These are phyloP conservation scores for Lactarius deliciosus DNA, from an alignment of 768 basidiomycete species.

Conservation along the genomic window DNA sequence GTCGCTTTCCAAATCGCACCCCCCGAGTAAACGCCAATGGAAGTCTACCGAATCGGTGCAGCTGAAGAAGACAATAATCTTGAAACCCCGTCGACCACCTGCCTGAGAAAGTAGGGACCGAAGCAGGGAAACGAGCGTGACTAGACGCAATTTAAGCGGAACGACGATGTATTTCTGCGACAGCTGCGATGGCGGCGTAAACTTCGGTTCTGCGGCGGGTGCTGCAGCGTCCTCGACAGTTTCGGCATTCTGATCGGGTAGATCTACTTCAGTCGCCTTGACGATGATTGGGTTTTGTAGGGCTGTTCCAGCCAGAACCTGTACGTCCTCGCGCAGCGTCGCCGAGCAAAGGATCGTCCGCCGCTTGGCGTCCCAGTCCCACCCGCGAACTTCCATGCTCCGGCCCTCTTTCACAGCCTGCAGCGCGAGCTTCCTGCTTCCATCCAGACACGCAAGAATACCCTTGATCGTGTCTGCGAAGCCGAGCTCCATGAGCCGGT, in stretches of 20 bases:
- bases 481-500: slow-evolving; percentile 95
- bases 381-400: slow-evolving; percentile 72
- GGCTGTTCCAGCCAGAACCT: slow-evolving; percentile 84
- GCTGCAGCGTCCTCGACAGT: slow-evolving; percentile 28
- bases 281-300: slow-evolving; percentile 80
- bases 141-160: slow-evolving; percentile 92
- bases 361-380: slow-evolving; percentile 78
- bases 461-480: slow-evolving; percentile 95
- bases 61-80: slow-evolving; percentile 93
- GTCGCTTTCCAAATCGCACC: slow-evolving; percentile 16
- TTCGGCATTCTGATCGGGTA: slow-evolving; percentile 32
- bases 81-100: slow-evolving; percentile 51
- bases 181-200: slow-evolving; percentile 93
- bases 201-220: slow-evolving; percentile 48
- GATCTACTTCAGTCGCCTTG: slow-evolving; percentile 62
- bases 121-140: slow-evolving; percentile 82
- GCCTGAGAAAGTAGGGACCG: slow-evolving; percentile 73
- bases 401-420: slow-evolving; percentile 67
- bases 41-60: slow-evolving; percentile 99
- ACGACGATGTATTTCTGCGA: slow-evolving; percentile 87
- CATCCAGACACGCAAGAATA: slow-evolving; percentile 85
- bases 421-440: slow-evolving; percentile 67
- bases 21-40: slow-evolving; percentile 82
- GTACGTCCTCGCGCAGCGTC: slow-evolving; percentile 92
- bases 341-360: slow-evolving; percentile 95